Base-by-base conservation (phyloP, 2,329 filamentous ascomycete species). In the Dactylonectria estremocensis region DNA sequence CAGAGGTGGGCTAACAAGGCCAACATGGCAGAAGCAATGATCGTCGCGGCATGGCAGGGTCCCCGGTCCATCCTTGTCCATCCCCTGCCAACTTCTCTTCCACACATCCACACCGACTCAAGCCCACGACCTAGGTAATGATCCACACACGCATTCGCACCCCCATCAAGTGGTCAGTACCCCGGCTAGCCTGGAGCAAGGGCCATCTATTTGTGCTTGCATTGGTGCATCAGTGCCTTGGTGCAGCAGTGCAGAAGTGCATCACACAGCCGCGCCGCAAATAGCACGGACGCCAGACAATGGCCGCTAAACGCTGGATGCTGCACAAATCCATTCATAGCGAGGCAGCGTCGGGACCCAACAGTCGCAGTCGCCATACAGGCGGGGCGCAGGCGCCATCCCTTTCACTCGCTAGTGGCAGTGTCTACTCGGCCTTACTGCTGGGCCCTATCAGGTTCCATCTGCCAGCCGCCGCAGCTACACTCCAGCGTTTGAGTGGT, bases 231-330 rank as follows among this genome's bases (percentile, higher is more conserved):
- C n/a, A n/a, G n/a, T n/a, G n/a, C n/a, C n/a, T n/a, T n/a, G 7
- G 24, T 7, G 49, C 18, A 46, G 8, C 13, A 52, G 49, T 28
- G 24, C 24, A 28, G 24, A 28, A 28, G 35, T 66, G 53, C 61
- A 67, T 68, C 66, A 68, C 73, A 75, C 74, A 76, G 74, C 74
- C 74, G 74, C 74, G 69, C 69, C 72, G 63, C 71, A 76, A 76
- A 76, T 76, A 76, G 74, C 68, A 72, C 56, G 64, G 69, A 53
- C 58, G 48, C 46, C 50, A 43, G 43, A 50, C 22, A 31, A 22
- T 50, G 24, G 46, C 13, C 48, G 6, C 22, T 16, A 7, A 14
- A 49, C 13, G 18, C 28, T 48, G 8, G 22, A 18, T 14, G 22
- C 43, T 37, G 49, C 28, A 48, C 49, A 35, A 35, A 18, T 55